Percentiles rank a stretch among this genome's conserved stretches.
phyloP scores from a whole-genome alignment of 192 early-diverging fungal genomes.

The Gigaspora rosea region DNA sequence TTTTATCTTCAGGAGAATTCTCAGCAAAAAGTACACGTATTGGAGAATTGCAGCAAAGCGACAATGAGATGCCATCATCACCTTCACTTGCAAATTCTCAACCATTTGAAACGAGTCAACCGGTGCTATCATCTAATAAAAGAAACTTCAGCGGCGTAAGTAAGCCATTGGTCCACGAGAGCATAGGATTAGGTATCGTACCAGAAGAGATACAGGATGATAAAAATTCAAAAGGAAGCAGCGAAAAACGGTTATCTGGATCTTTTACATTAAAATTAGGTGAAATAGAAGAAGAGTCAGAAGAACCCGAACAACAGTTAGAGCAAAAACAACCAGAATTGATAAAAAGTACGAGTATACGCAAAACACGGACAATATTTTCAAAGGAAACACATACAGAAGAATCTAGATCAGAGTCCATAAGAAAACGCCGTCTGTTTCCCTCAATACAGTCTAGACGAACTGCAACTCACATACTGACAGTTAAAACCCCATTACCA shows the following conservation, averaged over 20 bases:
- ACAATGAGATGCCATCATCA: background rate
- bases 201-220: background rate
- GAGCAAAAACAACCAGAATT: background rate
- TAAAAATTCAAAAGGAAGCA: background rate
- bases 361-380: background rate
- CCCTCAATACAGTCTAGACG: constrained; percentile 26
- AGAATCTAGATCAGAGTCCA: background rate
- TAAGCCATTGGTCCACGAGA: background rate
- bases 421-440: constrained; percentile 5
- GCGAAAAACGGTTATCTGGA: constrained; percentile 20
- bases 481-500: constrained; percentile 1
- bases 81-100: background rate
- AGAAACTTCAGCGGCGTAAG: background rate
- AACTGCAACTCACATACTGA: background rate
- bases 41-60: background rate
- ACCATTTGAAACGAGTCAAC: background rate
- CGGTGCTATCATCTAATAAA: background rate
- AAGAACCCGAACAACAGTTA: constrained; percentile 6
- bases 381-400: background rate
- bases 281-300: constrained; percentile 12
- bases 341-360: background rate
- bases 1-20: background rate
- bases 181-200: background rate
- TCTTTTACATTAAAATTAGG: constrained; percentile 11
- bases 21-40: background rate